Evolutionary conservation across 495 filamentous ascomycete species (phyloP).

Genomic region (Aspergillus indologenus): DNA sequence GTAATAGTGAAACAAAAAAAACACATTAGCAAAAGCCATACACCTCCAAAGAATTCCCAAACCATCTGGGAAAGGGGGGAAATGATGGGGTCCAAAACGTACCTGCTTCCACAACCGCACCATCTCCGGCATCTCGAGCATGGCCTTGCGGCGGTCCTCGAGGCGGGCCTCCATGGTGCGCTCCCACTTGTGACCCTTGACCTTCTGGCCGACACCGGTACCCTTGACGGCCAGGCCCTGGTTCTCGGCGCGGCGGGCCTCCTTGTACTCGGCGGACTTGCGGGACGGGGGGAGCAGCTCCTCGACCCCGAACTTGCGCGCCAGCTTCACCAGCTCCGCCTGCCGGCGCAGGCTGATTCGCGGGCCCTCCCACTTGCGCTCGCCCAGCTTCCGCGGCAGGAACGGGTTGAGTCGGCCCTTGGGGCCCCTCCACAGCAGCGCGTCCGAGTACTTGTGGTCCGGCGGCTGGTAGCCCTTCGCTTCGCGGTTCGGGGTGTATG

Average conservation of each 20-base stretch:
- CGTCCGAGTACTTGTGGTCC: constrained; percentile 35
- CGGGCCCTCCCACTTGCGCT: constrained; percentile 76
- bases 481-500: constrained; percentile 47
- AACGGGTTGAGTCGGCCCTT: constrained; percentile 66
- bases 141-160: constrained; percentile 84
- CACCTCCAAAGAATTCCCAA: too few relatives aligned
- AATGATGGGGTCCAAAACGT: constrained; percentile 28
- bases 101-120: constrained; percentile 93
- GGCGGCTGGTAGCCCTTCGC: constrained; percentile 40
- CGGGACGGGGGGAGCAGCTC: constrained; percentile 71
- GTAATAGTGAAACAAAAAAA: constrained; percentile 13
- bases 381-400: constrained; percentile 62
- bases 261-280: constrained; percentile 71
- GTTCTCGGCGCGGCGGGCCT: constrained; percentile 59
- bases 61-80: neutral
- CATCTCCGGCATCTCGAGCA: constrained; percentile 85
- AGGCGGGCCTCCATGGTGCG: constrained; percentile 77
- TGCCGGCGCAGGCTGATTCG: constrained; percentile 80
- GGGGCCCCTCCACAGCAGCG: constrained; percentile 36
- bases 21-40: constrained; percentile 21
- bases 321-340: constrained; percentile 88
- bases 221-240: constrained; percentile 78
- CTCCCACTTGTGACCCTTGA: constrained; percentile 94
- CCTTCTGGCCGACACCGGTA: constrained; percentile 85
- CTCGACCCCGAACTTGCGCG: constrained; percentile 75